Percentiles rank a stretch among this genome's conserved stretches.
These are phyloP conservation scores for Bipolaris zeicola DNA, from an alignment of 2,329 filamentous ascomycete genomes.

Conservation along the genomic window DNA sequence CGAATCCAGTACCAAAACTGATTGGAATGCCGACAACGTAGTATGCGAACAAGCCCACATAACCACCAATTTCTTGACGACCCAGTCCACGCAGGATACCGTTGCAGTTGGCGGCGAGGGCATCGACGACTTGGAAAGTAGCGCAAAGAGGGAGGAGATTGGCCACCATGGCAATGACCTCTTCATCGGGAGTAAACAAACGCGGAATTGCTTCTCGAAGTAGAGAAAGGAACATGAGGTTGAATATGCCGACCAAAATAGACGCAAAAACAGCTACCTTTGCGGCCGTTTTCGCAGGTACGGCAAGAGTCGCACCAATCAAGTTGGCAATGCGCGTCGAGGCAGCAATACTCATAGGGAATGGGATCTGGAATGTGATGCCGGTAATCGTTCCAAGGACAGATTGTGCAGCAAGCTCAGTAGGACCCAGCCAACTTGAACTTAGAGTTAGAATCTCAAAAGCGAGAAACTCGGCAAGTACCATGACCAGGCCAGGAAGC, in stretches of 20 bases:
- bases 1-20: slow-evolving; percentile 78
- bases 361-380: slow-evolving; percentile 88
- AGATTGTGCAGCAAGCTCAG: slow-evolving; percentile 84
- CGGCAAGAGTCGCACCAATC: slow-evolving; percentile 82
- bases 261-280: slow-evolving; percentile 74
- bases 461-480: slow-evolving; percentile 89
- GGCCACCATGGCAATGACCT: slow-evolving; percentile 70
- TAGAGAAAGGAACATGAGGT: slow-evolving; percentile 70
- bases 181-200: slow-evolving; percentile 72
- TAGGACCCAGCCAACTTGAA: slow-evolving; percentile 77
- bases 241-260: slow-evolving; percentile 75
- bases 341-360: slow-evolving; percentile 85
- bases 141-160: slow-evolving; percentile 78
- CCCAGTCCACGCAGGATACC: slow-evolving; percentile 87
- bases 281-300: slow-evolving; percentile 79
- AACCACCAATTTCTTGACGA: slow-evolving; percentile 86
- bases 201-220: slow-evolving; percentile 75
- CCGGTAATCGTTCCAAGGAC: slow-evolving; percentile 78
- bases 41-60: slow-evolving; percentile 84
- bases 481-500: slow-evolving; percentile 88
- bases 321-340: slow-evolving; percentile 90
- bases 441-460: slow-evolving; percentile 91
- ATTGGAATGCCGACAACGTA: slow-evolving; percentile 86
- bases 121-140: slow-evolving; percentile 88
- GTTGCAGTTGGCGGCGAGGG: slow-evolving; percentile 77